A percentile compares a stretch with the other conserved stretches of the same genome.
Evolutionary conservation across 163 green algal species (phyloP).

Genomic region (Volvox carteri): DNA sequence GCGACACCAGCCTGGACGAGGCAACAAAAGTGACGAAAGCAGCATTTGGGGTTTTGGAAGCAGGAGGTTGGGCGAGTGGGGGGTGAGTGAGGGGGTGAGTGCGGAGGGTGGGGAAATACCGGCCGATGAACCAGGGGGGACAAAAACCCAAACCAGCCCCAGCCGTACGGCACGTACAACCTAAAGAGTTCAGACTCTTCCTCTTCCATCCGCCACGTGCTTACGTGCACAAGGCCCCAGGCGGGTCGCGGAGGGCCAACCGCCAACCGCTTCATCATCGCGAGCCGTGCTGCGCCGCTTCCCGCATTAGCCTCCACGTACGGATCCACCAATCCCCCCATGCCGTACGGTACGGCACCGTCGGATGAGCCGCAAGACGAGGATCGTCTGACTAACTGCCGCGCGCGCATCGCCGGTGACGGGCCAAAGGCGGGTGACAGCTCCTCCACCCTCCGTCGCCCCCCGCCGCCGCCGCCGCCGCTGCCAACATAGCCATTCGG

Average conservation of each 20-base stretch:
- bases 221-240: conserved; percentile 42
- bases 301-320: conserved; percentile 11
- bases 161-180: background rate
- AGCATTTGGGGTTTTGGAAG: too few species aligned
- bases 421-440: background rate
- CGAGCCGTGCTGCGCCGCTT: conserved; percentile 29
- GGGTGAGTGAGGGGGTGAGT: too few species aligned
- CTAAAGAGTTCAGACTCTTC: too few species aligned
- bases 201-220: too few species aligned
- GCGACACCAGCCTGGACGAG: conserved; percentile 15
- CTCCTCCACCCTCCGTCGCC: background rate
- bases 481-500: background rate
- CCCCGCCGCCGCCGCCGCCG: background rate
- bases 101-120: too few species aligned
- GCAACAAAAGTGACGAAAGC: too few species aligned
- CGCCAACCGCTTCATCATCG: conserved; percentile 37
- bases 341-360: background rate
- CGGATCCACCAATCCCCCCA: background rate
- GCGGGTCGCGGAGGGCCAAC: conserved; percentile 26
- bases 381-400: background rate
- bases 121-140: background rate
- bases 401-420: conserved; percentile 28
- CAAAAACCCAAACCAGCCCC: background rate
- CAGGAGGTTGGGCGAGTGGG: too few species aligned
- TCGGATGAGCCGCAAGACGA: conserved; percentile 14